A percentile compares a stretch with the other conserved stretches of the same genome.
phyloP scores from a whole-genome alignment of 2,329 filamentous ascomycete species.

The Aspergillus versicolor region DNA sequence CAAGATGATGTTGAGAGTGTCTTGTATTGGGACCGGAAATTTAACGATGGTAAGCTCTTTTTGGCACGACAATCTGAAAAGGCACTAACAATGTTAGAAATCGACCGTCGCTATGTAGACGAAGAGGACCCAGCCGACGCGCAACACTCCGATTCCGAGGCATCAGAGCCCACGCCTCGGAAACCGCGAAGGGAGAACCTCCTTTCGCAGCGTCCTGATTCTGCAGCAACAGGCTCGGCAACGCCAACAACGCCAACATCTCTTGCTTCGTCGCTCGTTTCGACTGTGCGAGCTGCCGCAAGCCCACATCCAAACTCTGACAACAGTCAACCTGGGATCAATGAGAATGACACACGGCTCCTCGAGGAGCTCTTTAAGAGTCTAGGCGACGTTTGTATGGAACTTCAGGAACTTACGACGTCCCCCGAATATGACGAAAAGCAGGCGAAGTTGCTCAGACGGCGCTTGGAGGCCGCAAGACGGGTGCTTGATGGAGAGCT shows the following conservation, averaged over 20 bases:
- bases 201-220: conserved; percentile 30
- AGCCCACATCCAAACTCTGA: conserved; percentile 25
- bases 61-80: neutral
- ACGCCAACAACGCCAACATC: conserved; percentile 35
- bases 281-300: conserved; percentile 37
- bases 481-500: conserved; percentile 70
- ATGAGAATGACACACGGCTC: conserved; percentile 56
- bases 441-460: conserved; percentile 63
- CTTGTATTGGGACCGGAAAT: conserved; percentile 39
- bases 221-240: conserved; percentile 26
- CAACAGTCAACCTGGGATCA: conserved; percentile 35
- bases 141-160: conserved; percentile 18
- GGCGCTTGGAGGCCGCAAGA: conserved; percentile 72
- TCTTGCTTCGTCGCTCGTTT: conserved; percentile 36
- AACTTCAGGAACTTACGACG: conserved; percentile 47
- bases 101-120: conserved; percentile 25
- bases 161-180: neutral
- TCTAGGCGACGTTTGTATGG: conserved; percentile 49
- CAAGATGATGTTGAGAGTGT: conserved; percentile 42
- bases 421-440: conserved; percentile 56
- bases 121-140: conserved; percentile 13
- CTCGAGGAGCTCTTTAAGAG: conserved; percentile 56
- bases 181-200: conserved; percentile 11
- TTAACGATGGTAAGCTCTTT: conserved; percentile 31
- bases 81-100: neutral